Evolutionary conservation across 257 asterid species (phyloP), one percentile per base, ranked within the genome.

Genomic region (Lycium barbarum): DNA sequence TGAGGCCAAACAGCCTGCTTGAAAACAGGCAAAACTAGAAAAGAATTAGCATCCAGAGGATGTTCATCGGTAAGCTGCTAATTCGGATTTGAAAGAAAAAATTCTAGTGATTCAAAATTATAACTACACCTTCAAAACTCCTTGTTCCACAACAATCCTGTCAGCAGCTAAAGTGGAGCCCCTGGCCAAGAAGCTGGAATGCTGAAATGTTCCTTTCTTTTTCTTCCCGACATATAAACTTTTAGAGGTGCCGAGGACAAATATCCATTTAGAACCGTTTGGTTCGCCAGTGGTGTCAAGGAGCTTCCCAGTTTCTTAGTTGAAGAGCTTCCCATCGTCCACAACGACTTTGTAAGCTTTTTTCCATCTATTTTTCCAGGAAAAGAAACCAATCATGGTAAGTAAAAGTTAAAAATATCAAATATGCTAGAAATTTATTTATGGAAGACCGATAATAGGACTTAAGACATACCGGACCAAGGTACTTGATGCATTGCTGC

Each of bases 1-100:
- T 95, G 97, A 89, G 98, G 99, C 99, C 99, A 95, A 47, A 94
- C 96, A 72, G 97, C 98, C 98, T 94, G 92, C 33, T 26, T 85
- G 15, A 83, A 78, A 82, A 51, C 82, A 40, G 43, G 35, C 15
- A 20, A 63, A 17, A 9, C 6, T 11, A 59, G 33, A 49, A 22
- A 86, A 76, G 67, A 33, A 79, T 85, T 43, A 86, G 62, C 33
- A 12, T 15, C 43, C 4, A 38, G 51, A 62, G 33, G 33, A 26
- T 26, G 33, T 26, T 7, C 65, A 45, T 13, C 40, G 12, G 54
- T 62, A 62, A 62, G 68, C 14, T 20, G 14, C 2, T 20, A 57
- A 57, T 57, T 59, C 65, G 12, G 18, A 7, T 9, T 62, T 26
- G 33, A 26, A 26, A 26, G 36, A 14, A 62, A 20, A 36, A 9